phyloP scores from a whole-genome alignment of 2,329 filamentous ascomycete genomes.

The Metarhizium album region DNA sequence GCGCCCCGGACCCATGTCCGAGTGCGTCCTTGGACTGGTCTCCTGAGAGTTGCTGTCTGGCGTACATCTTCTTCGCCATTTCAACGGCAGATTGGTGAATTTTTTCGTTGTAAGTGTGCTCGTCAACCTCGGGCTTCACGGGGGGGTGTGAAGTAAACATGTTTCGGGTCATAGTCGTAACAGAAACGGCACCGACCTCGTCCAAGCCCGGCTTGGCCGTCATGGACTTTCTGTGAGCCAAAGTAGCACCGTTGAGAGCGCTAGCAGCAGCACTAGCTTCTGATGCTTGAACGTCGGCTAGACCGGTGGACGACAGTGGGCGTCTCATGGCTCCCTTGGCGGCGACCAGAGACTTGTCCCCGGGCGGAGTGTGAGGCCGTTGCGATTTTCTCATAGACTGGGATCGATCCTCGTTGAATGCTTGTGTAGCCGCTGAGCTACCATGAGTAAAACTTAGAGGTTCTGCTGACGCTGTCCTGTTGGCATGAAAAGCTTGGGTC shows the following conservation, averaged over 20 bases:
- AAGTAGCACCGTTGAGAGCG: conserved; percentile 62
- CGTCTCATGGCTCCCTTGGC: conserved; percentile 61
- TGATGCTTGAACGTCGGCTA: conserved; percentile 6
- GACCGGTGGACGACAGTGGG: conserved; percentile 8
- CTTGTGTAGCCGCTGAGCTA: conserved; percentile 24
- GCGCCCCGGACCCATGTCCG: conserved; percentile 18
- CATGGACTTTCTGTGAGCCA: conserved; percentile 47
- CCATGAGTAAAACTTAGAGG: conserved; percentile 13
- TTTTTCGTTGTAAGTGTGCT: conserved; percentile 60
- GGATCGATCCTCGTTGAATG: conserved; percentile 24
- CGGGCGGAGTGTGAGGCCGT: conserved; percentile 24
- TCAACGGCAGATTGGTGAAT: conserved; percentile 74
- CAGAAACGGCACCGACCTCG: conserved; percentile 56
- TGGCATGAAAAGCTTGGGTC: conserved; percentile 49
- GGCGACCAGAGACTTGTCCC: conserved; percentile 58
- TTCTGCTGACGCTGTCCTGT: conserved; percentile 10
- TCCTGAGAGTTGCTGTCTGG: conserved; percentile 51
- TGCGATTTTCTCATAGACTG: conserved; percentile 16
- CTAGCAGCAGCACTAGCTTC: conserved; percentile 44
- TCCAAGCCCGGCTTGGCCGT: conserved; percentile 35
- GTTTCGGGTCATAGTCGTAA: conserved; percentile 56
- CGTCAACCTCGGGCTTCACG: conserved; percentile 60
- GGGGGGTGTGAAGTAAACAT: conserved; percentile 73
- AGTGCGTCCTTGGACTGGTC: conserved; percentile 37
- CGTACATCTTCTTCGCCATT: conserved; percentile 85